These are phyloP conservation scores for Rhamnella rubrinervis DNA, from an alignment of 331 rosid species.

Conservation along the genomic window DNA sequence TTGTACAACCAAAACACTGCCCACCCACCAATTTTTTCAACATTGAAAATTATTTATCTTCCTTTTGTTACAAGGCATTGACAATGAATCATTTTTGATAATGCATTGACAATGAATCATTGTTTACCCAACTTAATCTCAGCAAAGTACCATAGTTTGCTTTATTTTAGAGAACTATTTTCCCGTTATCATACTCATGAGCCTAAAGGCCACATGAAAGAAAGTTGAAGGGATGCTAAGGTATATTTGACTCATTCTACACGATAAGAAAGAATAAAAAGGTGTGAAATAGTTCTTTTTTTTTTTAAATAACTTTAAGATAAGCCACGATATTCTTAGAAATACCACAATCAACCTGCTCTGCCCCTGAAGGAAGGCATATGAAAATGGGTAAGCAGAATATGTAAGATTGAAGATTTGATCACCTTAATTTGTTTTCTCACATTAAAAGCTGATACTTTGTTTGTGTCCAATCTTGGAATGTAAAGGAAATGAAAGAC, in stretches of 20 bases:
- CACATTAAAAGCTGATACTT: background rate
- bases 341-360: slow-evolving; percentile 1
- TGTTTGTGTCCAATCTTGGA: background rate
- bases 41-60: slow-evolving; percentile 7
- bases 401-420: background rate
- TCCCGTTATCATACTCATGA: slow-evolving; percentile 18
- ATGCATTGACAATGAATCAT: background rate
- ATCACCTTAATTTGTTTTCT: background rate
- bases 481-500: no score
- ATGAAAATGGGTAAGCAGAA: background rate
- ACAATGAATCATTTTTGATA: background rate
- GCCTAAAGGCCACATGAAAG: background rate
- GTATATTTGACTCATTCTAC: slow-evolving; percentile 5
- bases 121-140: background rate
- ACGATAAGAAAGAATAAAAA: background rate
- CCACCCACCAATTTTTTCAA: slow-evolving; percentile 16
- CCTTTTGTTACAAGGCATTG: background rate
- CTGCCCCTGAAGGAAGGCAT: background rate
- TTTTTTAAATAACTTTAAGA: background rate
- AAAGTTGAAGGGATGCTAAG: background rate
- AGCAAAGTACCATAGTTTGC: slow-evolving; percentile 8
- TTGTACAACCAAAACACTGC: slow-evolving; percentile 16
- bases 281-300: background rate
- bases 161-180: slow-evolving; percentile 7
- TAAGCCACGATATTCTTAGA: background rate